These are phyloP conservation scores for Athelia sp. DNA, from an alignment of 1,284 basidiomycete species.

Conservation along the genomic window DNA sequence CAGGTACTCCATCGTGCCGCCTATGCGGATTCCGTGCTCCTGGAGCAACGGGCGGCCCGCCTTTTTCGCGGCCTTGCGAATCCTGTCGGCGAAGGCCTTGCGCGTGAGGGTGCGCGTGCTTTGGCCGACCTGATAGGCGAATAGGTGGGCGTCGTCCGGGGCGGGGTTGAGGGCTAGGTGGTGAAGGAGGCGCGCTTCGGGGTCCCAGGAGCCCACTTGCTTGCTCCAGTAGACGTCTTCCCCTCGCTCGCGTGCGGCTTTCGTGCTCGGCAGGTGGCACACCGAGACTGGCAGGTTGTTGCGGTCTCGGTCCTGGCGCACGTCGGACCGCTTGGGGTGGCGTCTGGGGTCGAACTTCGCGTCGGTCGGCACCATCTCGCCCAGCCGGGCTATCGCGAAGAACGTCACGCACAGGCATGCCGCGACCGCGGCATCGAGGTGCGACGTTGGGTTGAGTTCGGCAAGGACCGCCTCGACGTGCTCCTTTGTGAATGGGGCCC, in stretches of 20 bases:
- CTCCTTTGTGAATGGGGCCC: constrained; percentile 15
- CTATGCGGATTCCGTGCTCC: constrained; percentile 8
- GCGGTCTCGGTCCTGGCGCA: constrained; percentile 9
- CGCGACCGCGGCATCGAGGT: constrained; percentile 25
- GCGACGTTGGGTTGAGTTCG: constrained; percentile 14
- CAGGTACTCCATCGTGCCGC: constrained; percentile 7
- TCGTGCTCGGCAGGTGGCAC: constrained; percentile 26
- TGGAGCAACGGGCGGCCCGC: neutral
- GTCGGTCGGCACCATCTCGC: constrained; percentile 27
- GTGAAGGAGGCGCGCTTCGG: constrained; percentile 15
- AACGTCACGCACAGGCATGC: constrained; percentile 29
- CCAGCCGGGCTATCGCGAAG: constrained; percentile 21
- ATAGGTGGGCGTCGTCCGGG: constrained; percentile 13
- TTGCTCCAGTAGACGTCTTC: constrained; percentile 22
- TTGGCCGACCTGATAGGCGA: constrained; percentile 19
- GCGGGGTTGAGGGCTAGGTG: constrained; percentile 28
- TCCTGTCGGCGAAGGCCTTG: neutral
- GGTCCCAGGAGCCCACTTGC: constrained; percentile 23
- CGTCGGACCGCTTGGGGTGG: constrained; percentile 17
- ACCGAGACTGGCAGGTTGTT: constrained; percentile 15
- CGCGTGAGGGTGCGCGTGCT: constrained; percentile 2
- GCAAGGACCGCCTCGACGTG: constrained; percentile 12
- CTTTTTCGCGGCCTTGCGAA: neutral
- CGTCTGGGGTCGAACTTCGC: constrained; percentile 17
- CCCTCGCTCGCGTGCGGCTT: constrained; percentile 12